Conservation (phyloP, 192 early-diverging fungal species). For the Coemansia sp. region DNA sequence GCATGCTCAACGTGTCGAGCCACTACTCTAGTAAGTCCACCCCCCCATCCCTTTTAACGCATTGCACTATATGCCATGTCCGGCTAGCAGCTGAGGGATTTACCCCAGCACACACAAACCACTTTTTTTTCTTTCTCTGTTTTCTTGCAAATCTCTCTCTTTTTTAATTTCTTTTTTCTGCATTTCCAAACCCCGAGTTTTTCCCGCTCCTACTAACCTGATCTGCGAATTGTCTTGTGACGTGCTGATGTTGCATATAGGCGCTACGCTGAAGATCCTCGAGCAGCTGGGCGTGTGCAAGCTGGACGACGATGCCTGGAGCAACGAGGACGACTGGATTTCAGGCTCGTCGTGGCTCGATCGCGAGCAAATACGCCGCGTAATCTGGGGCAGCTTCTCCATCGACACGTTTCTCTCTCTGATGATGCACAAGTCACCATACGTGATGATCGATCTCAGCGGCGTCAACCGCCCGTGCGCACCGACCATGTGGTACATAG, state of each 20-base stretch:
- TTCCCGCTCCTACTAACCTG: not conserved
- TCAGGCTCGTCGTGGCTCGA: constrained; percentile 45
- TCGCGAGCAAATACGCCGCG: constrained; percentile 46
- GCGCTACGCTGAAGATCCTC: constrained; percentile 35
- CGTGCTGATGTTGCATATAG: constrained; percentile 4
- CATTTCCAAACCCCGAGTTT: not conserved
- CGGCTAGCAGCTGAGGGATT: too few species aligned
- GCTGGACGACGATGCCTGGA: constrained; percentile 42
- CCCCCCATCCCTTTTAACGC: too few species aligned
- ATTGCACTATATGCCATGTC: not conserved
- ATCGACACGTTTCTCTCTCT: constrained; percentile 46
- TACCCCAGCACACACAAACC: too few species aligned
- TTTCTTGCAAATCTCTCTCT: not conserved
- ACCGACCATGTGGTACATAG: constrained; percentile 46
- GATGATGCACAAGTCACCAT: constrained; percentile 44
- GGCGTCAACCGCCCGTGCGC: constrained; percentile 52
- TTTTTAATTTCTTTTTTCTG: not conserved
- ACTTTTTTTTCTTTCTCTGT: not conserved
- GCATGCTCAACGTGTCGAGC: constrained; percentile 36
- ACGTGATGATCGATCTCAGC: constrained; percentile 43
- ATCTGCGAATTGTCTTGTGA: not conserved
- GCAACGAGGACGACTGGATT: constrained; percentile 39
- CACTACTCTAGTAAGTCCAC: constrained; percentile 52
- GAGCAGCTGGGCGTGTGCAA: constrained; percentile 49
- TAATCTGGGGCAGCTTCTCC: constrained; percentile 47